Base-by-base conservation (phyloP, 306 rosid species). In the Datisca glomerata region DNA sequence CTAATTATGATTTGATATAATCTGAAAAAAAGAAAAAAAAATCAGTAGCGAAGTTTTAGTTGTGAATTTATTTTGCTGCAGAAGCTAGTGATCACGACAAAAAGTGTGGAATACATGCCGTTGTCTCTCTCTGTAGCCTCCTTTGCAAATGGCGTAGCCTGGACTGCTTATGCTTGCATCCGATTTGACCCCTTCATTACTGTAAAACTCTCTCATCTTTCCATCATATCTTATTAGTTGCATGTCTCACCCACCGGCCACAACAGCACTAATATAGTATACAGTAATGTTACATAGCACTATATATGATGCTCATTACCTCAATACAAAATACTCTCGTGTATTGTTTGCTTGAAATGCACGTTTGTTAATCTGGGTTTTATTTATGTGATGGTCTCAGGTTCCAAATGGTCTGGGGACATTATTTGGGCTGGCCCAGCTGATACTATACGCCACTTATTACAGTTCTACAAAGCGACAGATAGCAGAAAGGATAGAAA, bases 51-150 rank as follows among this genome's bases (percentile, higher is more conserved):
- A n/a, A n/a, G n/a, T n/a, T n/a, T 23, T 13, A 14, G 4, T 31
- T 9, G 7, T 36, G 19, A 5, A 3, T 37, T 12, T 19, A 5
- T 41, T 45, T 18, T 28, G 61, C 6, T 45, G 60, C 75, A 89
- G 98, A 89, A 84, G 75, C 12, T 78, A 72, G 98, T 89, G 67
- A 70, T 89, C 8, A 64, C 42, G 10, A 84, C 92, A 20, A 89
- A 84, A 58, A 89, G 97, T 49, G 79, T 89, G 28, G 91, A 89
- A 56, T 89, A 65, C 50, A 89, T 89, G 97, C 98, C 96, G 0
- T 66, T 89, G 25, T 75, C 20, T 39, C 64, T 89, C 28, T 89
- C 98, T 7, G 31, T 89, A 0, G 77, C 83, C 12, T 65, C 81
- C 10, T 60, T 89, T 23, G 84, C 68, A 3, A 89, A 89, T 42